These are phyloP conservation scores for Gynandropsis gynandra DNA, from an alignment of 345 rosid genomes.

Conservation along the genomic window DNA sequence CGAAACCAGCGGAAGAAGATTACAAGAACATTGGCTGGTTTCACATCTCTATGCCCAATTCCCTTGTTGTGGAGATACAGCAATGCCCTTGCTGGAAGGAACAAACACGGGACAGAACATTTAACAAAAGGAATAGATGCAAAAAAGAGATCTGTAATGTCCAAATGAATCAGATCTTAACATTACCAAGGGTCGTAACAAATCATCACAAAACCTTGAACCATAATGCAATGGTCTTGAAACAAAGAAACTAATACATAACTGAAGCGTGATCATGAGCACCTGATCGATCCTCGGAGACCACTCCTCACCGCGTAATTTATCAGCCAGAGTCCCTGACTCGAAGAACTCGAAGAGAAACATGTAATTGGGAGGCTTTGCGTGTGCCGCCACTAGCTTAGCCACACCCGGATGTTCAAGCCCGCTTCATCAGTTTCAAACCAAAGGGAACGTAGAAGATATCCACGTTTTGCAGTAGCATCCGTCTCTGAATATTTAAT, in stretches of 20 bases:
- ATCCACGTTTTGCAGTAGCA: not conserved
- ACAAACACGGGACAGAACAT: not conserved
- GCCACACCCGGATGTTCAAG: slow-evolving; percentile 69
- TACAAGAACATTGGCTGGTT: slow-evolving; percentile 92
- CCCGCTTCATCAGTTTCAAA: slow-evolving; percentile 33
- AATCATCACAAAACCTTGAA: not conserved
- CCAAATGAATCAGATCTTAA: not conserved
- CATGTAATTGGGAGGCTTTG: slow-evolving; percentile 85
- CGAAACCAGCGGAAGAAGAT: slow-evolving; percentile 24
- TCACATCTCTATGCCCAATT: slow-evolving; percentile 92
- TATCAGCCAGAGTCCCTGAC: slow-evolving; percentile 47
- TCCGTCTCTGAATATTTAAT: too few species aligned
- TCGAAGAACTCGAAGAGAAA: slow-evolving; percentile 72
- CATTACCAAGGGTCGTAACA: too few species aligned
- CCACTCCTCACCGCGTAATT: slow-evolving; percentile 82
- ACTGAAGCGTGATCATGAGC: slow-evolving; percentile 41
- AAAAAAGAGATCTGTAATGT: not conserved
- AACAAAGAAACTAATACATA: slow-evolving; percentile 38
- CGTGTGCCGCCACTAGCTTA: slow-evolving; percentile 71
- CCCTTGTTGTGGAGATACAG: slow-evolving; percentile 75
- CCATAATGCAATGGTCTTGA: not conserved
- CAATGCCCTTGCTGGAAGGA: slow-evolving; percentile 73
- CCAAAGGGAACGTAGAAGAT: not conserved
- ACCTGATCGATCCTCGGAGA: slow-evolving; percentile 53
- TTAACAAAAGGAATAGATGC: not conserved